Evolutionary conservation across 2,329 filamentous ascomycete genomes (phyloP).

Genomic region (Escovopsis sp.): DNA sequence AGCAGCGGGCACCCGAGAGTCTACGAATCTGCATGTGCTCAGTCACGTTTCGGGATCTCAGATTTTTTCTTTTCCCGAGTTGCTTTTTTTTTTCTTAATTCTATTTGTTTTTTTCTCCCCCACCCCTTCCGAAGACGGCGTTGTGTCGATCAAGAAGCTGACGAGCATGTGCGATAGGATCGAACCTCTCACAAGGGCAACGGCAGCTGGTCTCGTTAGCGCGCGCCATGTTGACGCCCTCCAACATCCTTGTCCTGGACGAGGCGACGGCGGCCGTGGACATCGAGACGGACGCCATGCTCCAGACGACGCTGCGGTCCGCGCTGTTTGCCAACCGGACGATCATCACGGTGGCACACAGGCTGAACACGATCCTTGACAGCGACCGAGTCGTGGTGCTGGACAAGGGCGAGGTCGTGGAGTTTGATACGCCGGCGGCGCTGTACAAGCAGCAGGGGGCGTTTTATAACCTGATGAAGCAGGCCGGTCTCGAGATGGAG

Average conservation of each 20-base stretch:
- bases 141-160: conserved; percentile 5
- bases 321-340: conserved; percentile 74
- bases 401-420: conserved; percentile 75
- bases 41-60: too few species aligned
- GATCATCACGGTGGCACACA: conserved; percentile 95
- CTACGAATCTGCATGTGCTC: not conserved
- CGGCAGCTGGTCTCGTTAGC: conserved; percentile 88
- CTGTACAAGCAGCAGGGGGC: conserved; percentile 61
- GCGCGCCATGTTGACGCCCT: conserved; percentile 83
- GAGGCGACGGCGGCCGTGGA: conserved; percentile 78
- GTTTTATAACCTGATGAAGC: conserved; percentile 83
- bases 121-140: not conserved
- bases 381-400: conserved; percentile 85
- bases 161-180: conserved; percentile 39
- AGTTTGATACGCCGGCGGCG: conserved; percentile 77
- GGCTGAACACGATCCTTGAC: conserved; percentile 92
- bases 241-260: conserved; percentile 92
- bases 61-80: too few species aligned
- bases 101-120: not conserved
- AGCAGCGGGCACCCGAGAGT: not conserved
- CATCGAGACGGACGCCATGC: conserved; percentile 51
- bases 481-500: conserved; percentile 58
- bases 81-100: too few species aligned
- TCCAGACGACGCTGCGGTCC: conserved; percentile 48
- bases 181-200: conserved; percentile 90